Evolutionary conservation across 1,139 yeast genomes (phyloP).

Genomic region (Pichia sp.): DNA sequence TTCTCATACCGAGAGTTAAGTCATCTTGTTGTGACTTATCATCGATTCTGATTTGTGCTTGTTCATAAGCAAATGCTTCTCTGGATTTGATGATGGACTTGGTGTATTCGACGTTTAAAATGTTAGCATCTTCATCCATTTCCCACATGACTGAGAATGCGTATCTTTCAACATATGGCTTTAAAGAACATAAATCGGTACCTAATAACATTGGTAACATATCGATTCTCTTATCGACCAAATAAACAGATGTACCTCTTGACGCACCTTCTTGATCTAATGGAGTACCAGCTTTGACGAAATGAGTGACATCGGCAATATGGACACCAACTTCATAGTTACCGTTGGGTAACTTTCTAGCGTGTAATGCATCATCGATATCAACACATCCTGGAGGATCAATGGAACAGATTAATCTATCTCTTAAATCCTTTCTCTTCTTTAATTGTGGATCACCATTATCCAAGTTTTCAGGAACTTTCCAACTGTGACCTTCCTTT

Average conservation of each 20-base stretch:
- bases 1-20: conserved; percentile 86
- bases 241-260: conserved; percentile 94
- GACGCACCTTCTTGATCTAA: conserved; percentile 96
- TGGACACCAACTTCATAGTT: conserved; percentile 98
- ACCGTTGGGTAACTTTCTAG: conserved; percentile 80
- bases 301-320: conserved; percentile 98
- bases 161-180: conserved; percentile 93
- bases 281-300: conserved; percentile 90
- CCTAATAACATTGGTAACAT: conserved; percentile 97
- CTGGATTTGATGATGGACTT: conserved; percentile 90
- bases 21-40: conserved; percentile 78
- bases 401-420: conserved; percentile 87
- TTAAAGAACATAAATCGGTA: conserved; percentile 92
- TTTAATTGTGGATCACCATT: conserved; percentile 60
- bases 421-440: conserved; percentile 81
- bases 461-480: conserved; percentile 64
- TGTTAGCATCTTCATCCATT: conserved; percentile 80
- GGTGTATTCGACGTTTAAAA: conserved; percentile 76
- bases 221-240: conserved; percentile 99
- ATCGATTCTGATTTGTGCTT: conserved; percentile 90
- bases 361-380: conserved; percentile 98
- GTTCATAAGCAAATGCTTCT: conserved; percentile 94
- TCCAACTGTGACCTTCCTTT: conserved; percentile 90
- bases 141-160: conserved; percentile 98
- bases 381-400: conserved; percentile 99